A percentile compares a stretch with the other conserved stretches of the same genome.
Evolutionary conservation across 306 rosid genomes (phyloP).

Genomic region (Corylus americana): DNA sequence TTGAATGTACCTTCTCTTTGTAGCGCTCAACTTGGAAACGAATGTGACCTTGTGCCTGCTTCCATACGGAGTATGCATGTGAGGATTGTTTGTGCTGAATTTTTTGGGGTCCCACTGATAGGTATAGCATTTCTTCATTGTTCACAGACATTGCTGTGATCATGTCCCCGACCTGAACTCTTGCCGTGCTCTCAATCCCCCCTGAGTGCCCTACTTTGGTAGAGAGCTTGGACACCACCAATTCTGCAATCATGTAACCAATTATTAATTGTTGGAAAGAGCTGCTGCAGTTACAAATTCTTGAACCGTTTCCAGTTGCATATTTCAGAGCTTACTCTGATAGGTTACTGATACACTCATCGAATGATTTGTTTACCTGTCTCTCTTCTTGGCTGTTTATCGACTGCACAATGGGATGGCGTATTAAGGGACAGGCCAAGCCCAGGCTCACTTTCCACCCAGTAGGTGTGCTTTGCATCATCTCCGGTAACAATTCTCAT

Average conservation of each 20-base stretch:
- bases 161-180: constrained; percentile 5
- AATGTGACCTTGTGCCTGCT: not conserved
- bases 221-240: constrained; percentile 3
- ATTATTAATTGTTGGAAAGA: not conserved
- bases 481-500: constrained; percentile 3
- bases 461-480: constrained; percentile 8
- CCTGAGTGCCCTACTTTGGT: constrained; percentile 10
- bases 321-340: not conserved
- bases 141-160: not conserved
- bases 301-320: not conserved
- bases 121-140: constrained; percentile 5
- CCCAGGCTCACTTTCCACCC: constrained; percentile 9
- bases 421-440: constrained; percentile 6
- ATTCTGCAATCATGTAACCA: not conserved
- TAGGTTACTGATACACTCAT: not conserved
- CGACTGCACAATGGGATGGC: not conserved
- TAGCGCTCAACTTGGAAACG: not conserved
- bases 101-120: constrained; percentile 5
- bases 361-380: not conserved
- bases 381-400: not conserved
- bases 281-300: not conserved
- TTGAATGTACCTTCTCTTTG: not conserved
- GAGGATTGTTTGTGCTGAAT: not conserved
- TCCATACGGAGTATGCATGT: not conserved
- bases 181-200: constrained; percentile 5